Base-by-base conservation (phyloP, 331 rosid genomes). In the Dryas integrifolia region DNA sequence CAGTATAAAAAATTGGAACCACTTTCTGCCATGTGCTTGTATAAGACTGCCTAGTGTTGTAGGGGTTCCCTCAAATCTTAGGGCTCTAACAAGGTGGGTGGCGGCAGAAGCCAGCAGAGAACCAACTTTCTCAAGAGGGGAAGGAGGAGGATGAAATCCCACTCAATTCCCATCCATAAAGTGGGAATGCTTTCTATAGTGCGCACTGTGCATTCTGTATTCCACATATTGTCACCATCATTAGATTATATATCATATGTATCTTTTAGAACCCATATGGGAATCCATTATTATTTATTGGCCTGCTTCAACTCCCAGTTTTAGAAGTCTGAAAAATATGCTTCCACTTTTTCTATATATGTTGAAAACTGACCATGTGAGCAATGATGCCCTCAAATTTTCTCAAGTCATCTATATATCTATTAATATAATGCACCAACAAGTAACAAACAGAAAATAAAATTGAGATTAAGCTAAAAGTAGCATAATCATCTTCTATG, bases 121-220 rank as follows among this genome's bases (percentile, higher is more conserved):
- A 45, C 51, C 14, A 53, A 53, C 49, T 52, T 18, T 39, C 49
- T 41, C 38, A 4, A 45, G 10, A 7, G 16, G 24, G 40, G 57
- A 43, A 39, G 39, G 21, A 69, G 16, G 50, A 52, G 11, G 45
- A 39, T 11, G 13, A 2, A 69, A 3, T 15, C 40, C 73, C 40
- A 6, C 12, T 21, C 53, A 55, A 44, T 44, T 44, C 47, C 1
- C 45, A 38, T 5, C 6, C 12, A 8, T 16, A 70, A 70, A 43
- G 72, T 70, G 24, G 55, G 55, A 57, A 30, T 24, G 65, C 75
- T 56, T 70, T 70, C 65, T 56, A 24, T 70, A 43, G 55, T 56
- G 75, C 56, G 75, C 75, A 70, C 30, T 13, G 41, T 30, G 60
- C 55, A 14, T 24, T 7, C 1, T 14, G 12, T 41, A 10, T 53